Conservation (phyloP, 1,284 basidiomycete genomes). For the Cutaneotrichosporon curvatum region DNA sequence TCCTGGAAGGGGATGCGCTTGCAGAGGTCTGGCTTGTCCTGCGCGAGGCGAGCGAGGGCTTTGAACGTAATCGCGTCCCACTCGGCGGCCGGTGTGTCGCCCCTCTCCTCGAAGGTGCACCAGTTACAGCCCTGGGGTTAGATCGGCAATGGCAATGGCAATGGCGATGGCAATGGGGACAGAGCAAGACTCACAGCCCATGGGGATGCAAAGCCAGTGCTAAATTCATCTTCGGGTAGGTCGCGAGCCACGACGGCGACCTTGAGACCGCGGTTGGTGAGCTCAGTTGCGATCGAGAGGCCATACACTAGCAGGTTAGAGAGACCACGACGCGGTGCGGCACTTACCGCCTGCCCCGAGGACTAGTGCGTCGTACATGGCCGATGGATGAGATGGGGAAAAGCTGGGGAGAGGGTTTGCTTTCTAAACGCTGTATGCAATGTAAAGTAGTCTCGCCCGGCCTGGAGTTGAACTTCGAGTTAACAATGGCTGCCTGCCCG, state of each 20-base stretch:
- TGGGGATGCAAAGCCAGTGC: slow-evolving; percentile 59
- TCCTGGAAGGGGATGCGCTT: slow-evolving; percentile 50
- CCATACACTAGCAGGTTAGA: slow-evolving; percentile 44
- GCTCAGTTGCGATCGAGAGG: slow-evolving; percentile 47
- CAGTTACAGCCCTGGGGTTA: slow-evolving; percentile 59
- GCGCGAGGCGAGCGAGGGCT: slow-evolving; percentile 51
- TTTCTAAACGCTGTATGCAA: no score
- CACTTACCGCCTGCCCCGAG: slow-evolving; percentile 39
- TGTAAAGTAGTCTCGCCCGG: no score
- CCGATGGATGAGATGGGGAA: no score
- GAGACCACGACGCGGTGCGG: neutral
- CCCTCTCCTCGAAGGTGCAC: slow-evolving; percentile 52
- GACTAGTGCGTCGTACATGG: slow-evolving; percentile 33
- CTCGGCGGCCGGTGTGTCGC: slow-evolving; percentile 44
- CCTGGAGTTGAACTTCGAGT: no score
- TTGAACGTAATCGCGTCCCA: slow-evolving; percentile 43
- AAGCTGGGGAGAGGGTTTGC: no score
- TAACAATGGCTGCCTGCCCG: no score
- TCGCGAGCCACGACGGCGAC: slow-evolving; percentile 61
- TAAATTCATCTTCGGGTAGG: slow-evolving; percentile 56
- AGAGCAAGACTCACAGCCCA: slow-evolving; percentile 54
- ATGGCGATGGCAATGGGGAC: neutral
- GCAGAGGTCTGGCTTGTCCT: slow-evolving; percentile 44
- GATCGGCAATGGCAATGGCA: neutral
- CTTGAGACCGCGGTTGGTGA: slow-evolving; percentile 48